Conservation (phyloP, 116 monocot species). For the Papilionanthe hybrid region DNA sequence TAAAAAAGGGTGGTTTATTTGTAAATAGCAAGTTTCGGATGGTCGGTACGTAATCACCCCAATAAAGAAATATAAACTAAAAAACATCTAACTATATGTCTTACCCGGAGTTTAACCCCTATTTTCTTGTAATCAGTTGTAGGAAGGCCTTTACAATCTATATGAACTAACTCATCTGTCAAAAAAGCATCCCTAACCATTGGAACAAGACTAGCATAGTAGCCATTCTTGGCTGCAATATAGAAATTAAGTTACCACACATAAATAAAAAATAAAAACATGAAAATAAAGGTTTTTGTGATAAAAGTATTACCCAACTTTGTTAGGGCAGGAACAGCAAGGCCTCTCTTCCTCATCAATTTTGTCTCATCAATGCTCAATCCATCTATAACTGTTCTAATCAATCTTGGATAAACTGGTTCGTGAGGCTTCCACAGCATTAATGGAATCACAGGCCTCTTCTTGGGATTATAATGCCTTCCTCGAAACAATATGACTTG, state of each 20-base stretch:
- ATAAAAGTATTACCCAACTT: conserved; percentile 61
- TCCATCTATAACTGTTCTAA: conserved; percentile 82
- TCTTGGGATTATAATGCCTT: conserved; percentile 79
- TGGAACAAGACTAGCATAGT: conserved; percentile 83
- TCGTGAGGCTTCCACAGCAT: conserved; percentile 99
- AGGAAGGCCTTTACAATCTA: conserved; percentile 85
- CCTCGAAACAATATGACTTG: conserved; percentile 84
- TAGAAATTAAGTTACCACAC: conserved; percentile 3
- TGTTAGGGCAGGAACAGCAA: conserved; percentile 62
- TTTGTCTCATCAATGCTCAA: conserved; percentile 83
- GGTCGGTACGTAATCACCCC: no score
- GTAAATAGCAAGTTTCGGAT: no score
- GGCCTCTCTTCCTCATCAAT: conserved; percentile 86
- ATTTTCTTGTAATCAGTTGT: conserved; percentile 88
- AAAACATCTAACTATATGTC: background rate
- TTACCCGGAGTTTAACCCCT: conserved; percentile 87
- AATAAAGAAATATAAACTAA: no score
- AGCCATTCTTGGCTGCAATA: conserved; percentile 91
- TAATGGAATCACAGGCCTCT: conserved; percentile 79
- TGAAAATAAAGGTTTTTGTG: background rate
- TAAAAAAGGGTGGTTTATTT: no score
- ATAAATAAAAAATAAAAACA: background rate
- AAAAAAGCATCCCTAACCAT: conserved; percentile 97
- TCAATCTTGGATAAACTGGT: conserved; percentile 85
- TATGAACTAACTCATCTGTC: conserved; percentile 68